A percentile compares a stretch with the other conserved stretches of the same genome.
Evolutionary conservation across 768 basidiomycete species (phyloP).

Genomic region (Rhizopogon roseolus): DNA sequence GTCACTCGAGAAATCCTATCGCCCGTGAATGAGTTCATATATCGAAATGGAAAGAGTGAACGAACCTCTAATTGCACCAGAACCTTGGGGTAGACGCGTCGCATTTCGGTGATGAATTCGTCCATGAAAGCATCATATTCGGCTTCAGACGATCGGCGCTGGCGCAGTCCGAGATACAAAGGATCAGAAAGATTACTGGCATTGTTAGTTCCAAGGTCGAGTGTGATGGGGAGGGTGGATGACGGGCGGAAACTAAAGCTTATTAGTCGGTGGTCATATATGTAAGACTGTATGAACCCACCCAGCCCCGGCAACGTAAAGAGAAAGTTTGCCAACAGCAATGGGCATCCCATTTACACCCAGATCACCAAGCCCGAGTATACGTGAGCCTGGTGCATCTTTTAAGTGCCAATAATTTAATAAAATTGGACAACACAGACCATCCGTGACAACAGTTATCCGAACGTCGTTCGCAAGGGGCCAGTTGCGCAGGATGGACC

Average conservation of each 20-base stretch:
- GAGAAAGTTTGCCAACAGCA: constrained; percentile 86
- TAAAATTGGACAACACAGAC: constrained; percentile 29
- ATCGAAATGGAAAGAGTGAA: background rate
- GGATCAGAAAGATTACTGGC: constrained; percentile 77
- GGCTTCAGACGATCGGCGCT: constrained; percentile 55
- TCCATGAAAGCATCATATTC: constrained; percentile 86
- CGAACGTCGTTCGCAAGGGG: constrained; percentile 70
- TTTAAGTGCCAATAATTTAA: background rate
- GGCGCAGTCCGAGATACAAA: constrained; percentile 81
- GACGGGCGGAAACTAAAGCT: constrained; percentile 60
- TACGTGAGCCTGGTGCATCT: constrained; percentile 61
- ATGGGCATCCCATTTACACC: constrained; percentile 86
- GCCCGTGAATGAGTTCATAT: constrained; percentile 1
- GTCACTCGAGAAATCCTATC: constrained; percentile 85
- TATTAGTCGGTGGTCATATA: background rate
- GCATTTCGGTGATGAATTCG: constrained; percentile 87
- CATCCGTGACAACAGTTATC: constrained; percentile 91
- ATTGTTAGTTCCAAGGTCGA: constrained; percentile 90
- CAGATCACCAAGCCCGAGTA: constrained; percentile 83
- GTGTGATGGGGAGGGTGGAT: constrained; percentile 76
- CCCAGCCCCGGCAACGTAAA: constrained; percentile 91
- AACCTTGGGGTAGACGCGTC: constrained; percentile 67
- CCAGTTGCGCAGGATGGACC: constrained; percentile 67
- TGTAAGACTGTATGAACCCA: constrained; percentile 25
- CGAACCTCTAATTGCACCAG: constrained; percentile 81